Evolutionary conservation across 139 green algal species (phyloP).

Genomic region (Tetradesmus lagerheimii): DNA sequence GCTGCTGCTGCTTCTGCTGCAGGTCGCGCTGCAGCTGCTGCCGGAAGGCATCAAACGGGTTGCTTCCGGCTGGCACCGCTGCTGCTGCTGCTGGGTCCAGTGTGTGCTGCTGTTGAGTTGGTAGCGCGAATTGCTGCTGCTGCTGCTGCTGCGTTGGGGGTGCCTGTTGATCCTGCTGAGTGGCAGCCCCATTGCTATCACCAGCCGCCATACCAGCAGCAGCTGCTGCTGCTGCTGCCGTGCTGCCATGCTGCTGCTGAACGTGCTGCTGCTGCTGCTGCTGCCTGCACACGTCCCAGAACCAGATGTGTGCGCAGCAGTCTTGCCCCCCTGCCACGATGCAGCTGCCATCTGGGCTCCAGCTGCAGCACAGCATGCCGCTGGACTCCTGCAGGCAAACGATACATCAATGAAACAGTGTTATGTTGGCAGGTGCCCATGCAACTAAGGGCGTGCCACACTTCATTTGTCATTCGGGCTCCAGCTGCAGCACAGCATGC

Average conservation of each 20-base stretch:
- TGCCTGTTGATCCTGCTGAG: not conserved
- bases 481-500: too few species aligned
- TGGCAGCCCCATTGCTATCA: not conserved
- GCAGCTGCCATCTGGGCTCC: conserved; percentile 70
- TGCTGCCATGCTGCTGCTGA: not conserved
- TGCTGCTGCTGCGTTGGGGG: not conserved
- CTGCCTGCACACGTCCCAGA: conserved; percentile 58
- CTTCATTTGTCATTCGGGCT: too few species aligned
- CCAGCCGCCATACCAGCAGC: not conserved
- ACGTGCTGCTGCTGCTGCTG: conserved; percentile 5
- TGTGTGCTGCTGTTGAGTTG: too few species aligned
- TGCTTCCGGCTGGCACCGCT: not conserved
- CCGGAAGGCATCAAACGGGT: not conserved
- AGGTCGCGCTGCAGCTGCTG: not conserved
- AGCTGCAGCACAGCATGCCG: conserved; percentile 75
- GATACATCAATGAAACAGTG: too few species aligned
- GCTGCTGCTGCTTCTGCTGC: not conserved
- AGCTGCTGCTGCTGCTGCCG: not conserved
- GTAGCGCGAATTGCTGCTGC: too few species aligned
- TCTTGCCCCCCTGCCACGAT: conserved; percentile 77
- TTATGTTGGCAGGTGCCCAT: too few species aligned
- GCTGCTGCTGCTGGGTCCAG: not conserved
- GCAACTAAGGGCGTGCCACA: too few species aligned
- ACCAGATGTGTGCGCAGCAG: conserved; percentile 78
- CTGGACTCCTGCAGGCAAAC: not conserved